phyloP scores from a whole-genome alignment of 2,329 filamentous ascomycete genomes.

The Spiromastix sp. region DNA sequence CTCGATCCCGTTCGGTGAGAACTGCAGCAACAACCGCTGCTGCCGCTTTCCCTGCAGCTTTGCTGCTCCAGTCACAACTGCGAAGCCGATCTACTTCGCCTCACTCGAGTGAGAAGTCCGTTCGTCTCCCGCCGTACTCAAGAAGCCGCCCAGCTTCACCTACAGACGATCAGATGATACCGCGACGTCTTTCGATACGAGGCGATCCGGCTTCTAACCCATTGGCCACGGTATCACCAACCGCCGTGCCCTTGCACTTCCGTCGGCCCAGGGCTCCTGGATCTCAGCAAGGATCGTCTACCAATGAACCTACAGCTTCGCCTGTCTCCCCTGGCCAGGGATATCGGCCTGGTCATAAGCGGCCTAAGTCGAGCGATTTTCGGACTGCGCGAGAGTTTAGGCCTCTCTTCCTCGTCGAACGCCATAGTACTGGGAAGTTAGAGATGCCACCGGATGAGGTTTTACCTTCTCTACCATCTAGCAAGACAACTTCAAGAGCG shows the following conservation, averaged over 20 bases:
- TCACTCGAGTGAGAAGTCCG: constrained; percentile 18
- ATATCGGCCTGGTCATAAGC: constrained; percentile 34
- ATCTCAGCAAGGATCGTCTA: too few relatives aligned
- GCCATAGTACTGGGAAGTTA: constrained; percentile 36
- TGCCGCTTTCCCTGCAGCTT: background rate
- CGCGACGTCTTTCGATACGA: constrained; percentile 21
- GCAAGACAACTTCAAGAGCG: constrained; percentile 37
- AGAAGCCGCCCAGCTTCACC: constrained; percentile 26
- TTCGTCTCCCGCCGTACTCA: constrained; percentile 21
- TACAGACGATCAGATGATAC: constrained; percentile 12
- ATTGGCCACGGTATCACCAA: constrained; percentile 35
- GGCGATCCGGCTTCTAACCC: constrained; percentile 17
- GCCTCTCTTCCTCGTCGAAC: constrained; percentile 73
- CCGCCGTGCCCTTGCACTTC: constrained; percentile 47
- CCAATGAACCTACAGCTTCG: too few relatives aligned
- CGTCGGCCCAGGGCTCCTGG: constrained; percentile 39
- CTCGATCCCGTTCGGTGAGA: too few relatives aligned
- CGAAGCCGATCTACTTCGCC: constrained; percentile 28
- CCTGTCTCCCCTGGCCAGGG: too few relatives aligned
- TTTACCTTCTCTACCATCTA: constrained; percentile 42
- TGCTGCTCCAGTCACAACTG: constrained; percentile 6
- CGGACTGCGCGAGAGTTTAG: constrained; percentile 56
- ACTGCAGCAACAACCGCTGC: too few relatives aligned
- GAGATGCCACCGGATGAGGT: constrained; percentile 30
- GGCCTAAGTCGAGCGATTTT: constrained; percentile 43